Conservation (phyloP, 129 eudicot genomes). For the Cynara cardunculus region DNA sequence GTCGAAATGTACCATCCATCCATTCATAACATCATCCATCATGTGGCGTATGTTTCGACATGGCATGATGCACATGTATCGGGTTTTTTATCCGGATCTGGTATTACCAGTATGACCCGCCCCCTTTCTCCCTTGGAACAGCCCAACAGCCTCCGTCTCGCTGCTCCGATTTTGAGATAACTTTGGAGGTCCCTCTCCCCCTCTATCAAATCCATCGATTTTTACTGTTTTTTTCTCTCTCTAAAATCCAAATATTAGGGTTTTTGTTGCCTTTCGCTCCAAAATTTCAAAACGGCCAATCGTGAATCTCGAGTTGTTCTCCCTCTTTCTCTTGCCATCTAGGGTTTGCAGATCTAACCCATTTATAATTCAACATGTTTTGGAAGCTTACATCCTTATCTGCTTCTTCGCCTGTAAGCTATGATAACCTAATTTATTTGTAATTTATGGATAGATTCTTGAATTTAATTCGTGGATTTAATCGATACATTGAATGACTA, state of each 20-base stretch:
- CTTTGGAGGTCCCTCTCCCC: not conserved
- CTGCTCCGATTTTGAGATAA: conserved; percentile 18
- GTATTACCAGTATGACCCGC: not conserved
- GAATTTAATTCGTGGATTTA: not conserved
- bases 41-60: not conserved
- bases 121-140: conserved; percentile 9
- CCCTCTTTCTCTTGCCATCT: not conserved
- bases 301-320: conserved; percentile 8
- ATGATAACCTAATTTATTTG: not conserved
- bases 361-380: conserved; percentile 41
- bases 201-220: conserved; percentile 17
- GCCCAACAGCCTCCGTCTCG: conserved; percentile 8
- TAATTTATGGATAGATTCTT: not conserved
- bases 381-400: conserved; percentile 71
- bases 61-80: not conserved
- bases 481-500: not conserved
- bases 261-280: conserved; percentile 38
- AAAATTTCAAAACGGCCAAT: conserved; percentile 25
- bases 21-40: not conserved
- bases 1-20: not conserved
- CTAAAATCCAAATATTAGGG: conserved; percentile 32
- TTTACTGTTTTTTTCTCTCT: not conserved
- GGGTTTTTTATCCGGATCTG: not conserved
- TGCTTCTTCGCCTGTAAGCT: conserved; percentile 66
- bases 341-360: conserved; percentile 52